Evolutionary conservation across 805 yeast species (phyloP).

Genomic region (Saturnispora ahearnii): DNA sequence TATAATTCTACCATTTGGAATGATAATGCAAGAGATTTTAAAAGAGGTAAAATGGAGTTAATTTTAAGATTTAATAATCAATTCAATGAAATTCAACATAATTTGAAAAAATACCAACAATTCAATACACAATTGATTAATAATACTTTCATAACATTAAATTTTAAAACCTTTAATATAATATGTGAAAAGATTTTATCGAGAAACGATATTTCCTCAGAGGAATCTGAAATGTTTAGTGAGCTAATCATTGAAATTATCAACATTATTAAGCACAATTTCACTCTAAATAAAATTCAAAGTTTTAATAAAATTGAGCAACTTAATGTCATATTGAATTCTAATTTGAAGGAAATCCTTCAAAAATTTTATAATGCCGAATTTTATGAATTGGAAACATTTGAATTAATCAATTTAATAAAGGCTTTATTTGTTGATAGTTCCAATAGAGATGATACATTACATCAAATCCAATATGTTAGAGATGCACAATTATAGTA

Average conservation of each 20-base stretch:
- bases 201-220: slow-evolving; percentile 26
- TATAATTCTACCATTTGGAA: slow-evolving; percentile 16
- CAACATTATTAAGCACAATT: not conserved
- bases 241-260: slow-evolving; percentile 8
- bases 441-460: slow-evolving; percentile 34
- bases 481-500: slow-evolving; percentile 20
- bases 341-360: slow-evolving; percentile 38
- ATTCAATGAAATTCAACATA: not conserved
- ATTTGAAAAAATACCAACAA: slow-evolving; percentile 5
- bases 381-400: slow-evolving; percentile 39
- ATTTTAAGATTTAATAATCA: slow-evolving; percentile 8
- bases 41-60: slow-evolving; percentile 10
- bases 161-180: slow-evolving; percentile 14
- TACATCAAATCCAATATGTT: slow-evolving; percentile 38
- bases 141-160: slow-evolving; percentile 14
- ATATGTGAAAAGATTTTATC: slow-evolving; percentile 16
- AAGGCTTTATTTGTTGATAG: slow-evolving; percentile 39
- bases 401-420: slow-evolving; percentile 35
- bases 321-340: slow-evolving; percentile 19
- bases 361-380: slow-evolving; percentile 44
- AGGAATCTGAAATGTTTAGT: slow-evolving; percentile 23
- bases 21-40: slow-evolving; percentile 7
- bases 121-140: slow-evolving; percentile 18
- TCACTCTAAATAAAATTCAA: slow-evolving; percentile 14
- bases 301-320: slow-evolving; percentile 25